Conservation (phyloP, 176 grass and related monocot species). For the Aegilops sharonensis region DNA sequence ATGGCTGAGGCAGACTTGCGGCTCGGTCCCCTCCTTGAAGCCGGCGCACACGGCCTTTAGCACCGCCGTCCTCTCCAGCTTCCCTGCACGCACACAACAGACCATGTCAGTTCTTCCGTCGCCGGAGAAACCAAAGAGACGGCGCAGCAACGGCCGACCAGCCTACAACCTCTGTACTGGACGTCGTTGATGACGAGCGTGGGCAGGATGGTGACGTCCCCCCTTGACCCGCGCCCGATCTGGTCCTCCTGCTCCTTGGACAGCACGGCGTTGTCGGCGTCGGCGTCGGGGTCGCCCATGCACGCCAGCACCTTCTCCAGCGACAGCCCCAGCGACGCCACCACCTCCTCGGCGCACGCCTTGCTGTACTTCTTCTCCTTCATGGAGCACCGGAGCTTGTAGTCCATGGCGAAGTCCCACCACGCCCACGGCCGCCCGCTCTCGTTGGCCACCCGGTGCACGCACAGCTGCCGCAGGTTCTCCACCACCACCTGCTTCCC, state of each 20-base stretch:
- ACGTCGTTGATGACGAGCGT: constrained; percentile 94
- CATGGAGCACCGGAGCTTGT: constrained; percentile 94
- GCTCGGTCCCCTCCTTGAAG: constrained; percentile 88
- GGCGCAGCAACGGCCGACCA: background rate
- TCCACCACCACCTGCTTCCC: constrained; percentile 89
- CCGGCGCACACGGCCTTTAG: constrained; percentile 94
- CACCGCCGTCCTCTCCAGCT: constrained; percentile 81
- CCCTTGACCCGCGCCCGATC: constrained; percentile 70
- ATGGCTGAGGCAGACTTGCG: constrained; percentile 76
- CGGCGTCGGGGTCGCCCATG: constrained; percentile 94
- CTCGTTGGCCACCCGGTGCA: constrained; percentile 79
- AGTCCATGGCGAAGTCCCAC: constrained; percentile 97
- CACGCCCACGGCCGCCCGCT: constrained; percentile 71
- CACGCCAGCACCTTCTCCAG: constrained; percentile 72
- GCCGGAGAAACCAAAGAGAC: background rate
- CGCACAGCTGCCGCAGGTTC: constrained; percentile 87
- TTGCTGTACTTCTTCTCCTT: constrained; percentile 95
- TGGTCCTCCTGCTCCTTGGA: constrained; percentile 82
- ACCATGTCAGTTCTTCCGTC: background rate
- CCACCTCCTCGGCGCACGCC: constrained; percentile 74
- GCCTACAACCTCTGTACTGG: constrained; percentile 76
- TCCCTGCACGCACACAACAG: constrained; percentile 33
- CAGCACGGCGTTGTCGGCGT: constrained; percentile 78
- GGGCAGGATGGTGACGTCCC: constrained; percentile 92
- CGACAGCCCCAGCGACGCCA: constrained; percentile 43